phyloP scores from a whole-genome alignment of 2,329 filamentous ascomycete genomes.

The Fusarium sp. region DNA sequence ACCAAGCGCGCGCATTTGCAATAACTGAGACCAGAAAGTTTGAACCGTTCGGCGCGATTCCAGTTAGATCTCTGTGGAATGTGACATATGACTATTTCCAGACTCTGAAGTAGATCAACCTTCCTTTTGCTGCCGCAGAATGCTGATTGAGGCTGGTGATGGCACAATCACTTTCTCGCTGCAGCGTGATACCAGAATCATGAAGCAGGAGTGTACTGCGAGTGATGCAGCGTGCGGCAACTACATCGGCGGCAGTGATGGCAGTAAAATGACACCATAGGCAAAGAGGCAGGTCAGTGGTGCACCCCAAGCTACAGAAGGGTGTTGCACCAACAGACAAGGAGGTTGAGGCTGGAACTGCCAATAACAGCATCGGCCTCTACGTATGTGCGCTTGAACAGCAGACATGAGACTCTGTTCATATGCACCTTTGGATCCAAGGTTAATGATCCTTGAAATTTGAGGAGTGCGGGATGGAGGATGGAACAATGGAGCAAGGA shows the following conservation, averaged over 20 bases:
- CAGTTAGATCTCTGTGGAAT: slow-evolving; percentile 57
- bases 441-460: slow-evolving; percentile 10
- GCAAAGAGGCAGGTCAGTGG: slow-evolving; percentile 21
- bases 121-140: slow-evolving; percentile 13
- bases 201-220: slow-evolving; percentile 7
- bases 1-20: slow-evolving; percentile 30
- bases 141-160: slow-evolving; percentile 22
- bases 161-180: slow-evolving; percentile 13
- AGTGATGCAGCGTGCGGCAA: slow-evolving; percentile 7
- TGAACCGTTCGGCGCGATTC: slow-evolving; percentile 36
- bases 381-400: background rate
- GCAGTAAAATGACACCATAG: slow-evolving; percentile 16
- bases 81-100: slow-evolving; percentile 60
- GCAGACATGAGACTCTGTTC: background rate
- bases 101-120: slow-evolving; percentile 40
- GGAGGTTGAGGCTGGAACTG: slow-evolving; percentile 26
- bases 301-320: slow-evolving; percentile 22
- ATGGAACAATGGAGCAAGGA: slow-evolving; percentile 23
- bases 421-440: slow-evolving; percentile 1
- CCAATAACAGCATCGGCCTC: slow-evolving; percentile 8
- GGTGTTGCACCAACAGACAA: slow-evolving; percentile 25
- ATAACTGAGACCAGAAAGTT: slow-evolving; percentile 18
- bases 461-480: slow-evolving; percentile 20
- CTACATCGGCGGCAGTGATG: slow-evolving; percentile 6
- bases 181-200: slow-evolving; percentile 30